phyloP scores from a whole-genome alignment of 768 basidiomycete species.

The Tulasnella sp. region DNA sequence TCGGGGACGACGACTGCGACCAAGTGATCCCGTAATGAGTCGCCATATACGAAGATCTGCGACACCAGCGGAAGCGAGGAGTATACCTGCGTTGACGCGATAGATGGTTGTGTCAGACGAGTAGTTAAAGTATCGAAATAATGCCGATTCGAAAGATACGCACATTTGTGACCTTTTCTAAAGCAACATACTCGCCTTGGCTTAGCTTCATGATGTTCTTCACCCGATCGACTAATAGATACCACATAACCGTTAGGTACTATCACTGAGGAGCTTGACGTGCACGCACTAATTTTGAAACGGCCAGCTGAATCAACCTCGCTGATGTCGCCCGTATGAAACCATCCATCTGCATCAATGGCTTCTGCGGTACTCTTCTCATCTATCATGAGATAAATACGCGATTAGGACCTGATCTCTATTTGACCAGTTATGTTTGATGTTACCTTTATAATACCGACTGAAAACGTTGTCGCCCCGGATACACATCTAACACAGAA shows the following conservation, averaged over 20 bases:
- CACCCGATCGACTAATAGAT: conserved; percentile 60
- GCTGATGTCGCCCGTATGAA: conserved; percentile 84
- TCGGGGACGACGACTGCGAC: conserved; percentile 80
- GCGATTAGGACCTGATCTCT: background rate
- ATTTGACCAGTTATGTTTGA: conserved; percentile 22
- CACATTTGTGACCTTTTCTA: conserved; percentile 83
- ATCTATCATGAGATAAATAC: conserved; percentile 37
- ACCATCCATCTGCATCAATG: conserved; percentile 82
- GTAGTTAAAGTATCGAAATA: too few relatives aligned
- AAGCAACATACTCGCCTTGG: conserved; percentile 96
- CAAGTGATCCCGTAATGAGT: conserved; percentile 76
- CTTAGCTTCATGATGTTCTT: conserved; percentile 99
- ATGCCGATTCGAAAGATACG: background rate
- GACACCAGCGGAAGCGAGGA: conserved; percentile 55
- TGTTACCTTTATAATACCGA: conserved; percentile 74
- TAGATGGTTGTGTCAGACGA: background rate
- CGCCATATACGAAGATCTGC: conserved; percentile 84
- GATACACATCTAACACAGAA: conserved; percentile 44
- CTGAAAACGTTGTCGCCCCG: conserved; percentile 56
- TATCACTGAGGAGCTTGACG: conserved; percentile 29
- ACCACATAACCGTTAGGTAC: background rate
- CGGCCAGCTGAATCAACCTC: conserved; percentile 70
- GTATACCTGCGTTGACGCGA: conserved; percentile 34
- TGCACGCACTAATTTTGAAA: conserved; percentile 83
- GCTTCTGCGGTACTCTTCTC: conserved; percentile 70